Conservation (phyloP, 805 yeast species). For the Spathaspora hagerdaliae region DNA sequence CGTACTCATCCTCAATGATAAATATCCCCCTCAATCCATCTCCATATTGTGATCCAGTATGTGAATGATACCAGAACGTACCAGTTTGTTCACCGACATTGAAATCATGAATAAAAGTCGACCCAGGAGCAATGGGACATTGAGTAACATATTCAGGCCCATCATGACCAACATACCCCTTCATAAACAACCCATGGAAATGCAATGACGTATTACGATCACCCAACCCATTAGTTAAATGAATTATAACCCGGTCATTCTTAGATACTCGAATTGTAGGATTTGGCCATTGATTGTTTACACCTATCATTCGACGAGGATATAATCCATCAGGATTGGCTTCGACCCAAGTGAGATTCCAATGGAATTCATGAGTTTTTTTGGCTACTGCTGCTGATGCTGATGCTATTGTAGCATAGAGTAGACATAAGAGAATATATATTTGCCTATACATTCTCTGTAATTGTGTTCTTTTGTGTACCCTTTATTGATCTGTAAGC, state of each 20-base stretch:
- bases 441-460: neutral
- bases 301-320: conserved; percentile 51
- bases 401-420: neutral
- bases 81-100: conserved; percentile 33
- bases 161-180: conserved; percentile 37
- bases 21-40: conserved; percentile 74
- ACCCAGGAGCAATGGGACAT: conserved; percentile 42
- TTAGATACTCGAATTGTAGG: conserved; percentile 36
- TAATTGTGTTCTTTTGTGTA: neutral
- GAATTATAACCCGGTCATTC: conserved; percentile 38
- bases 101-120: conserved; percentile 35
- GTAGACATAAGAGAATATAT: neutral
- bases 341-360: conserved; percentile 32
- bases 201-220: conserved; percentile 39
- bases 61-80: conserved; percentile 73
- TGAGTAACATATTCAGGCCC: conserved; percentile 46
- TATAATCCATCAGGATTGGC: conserved; percentile 57
- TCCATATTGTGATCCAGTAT: conserved; percentile 70
- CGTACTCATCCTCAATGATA: conserved; percentile 46
- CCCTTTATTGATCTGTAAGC: too few relatives aligned
- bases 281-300: conserved; percentile 48
- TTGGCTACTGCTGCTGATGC: conserved; percentile 11
- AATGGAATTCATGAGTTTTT: conserved; percentile 29
- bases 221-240: conserved; percentile 28
- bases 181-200: conserved; percentile 44